Evolutionary conservation across 805 yeast genomes (phyloP), one percentile per base, ranked within the genome.

Genomic region (Martiniozyma abietophila): DNA sequence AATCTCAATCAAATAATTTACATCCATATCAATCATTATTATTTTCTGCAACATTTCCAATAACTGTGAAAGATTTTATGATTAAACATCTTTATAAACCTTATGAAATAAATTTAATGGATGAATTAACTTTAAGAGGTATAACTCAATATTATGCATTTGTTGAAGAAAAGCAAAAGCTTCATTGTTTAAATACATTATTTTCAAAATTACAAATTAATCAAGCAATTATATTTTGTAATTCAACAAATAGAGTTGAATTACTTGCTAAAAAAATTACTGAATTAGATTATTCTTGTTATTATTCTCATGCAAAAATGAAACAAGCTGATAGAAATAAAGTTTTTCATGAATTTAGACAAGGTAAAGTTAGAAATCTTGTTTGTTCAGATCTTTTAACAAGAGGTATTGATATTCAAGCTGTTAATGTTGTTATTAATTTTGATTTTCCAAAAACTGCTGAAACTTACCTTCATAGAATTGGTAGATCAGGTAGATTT

Each of bases 401-500:
- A 20, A 82, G 97, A 70, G 97, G 98, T 73, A 92, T 92, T 51
- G 98, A 92, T 69, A 89, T 92, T 50, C 97, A 92, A 62, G 97
- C 97, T 6, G 98, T 92, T 45, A 92, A 92, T 55, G 97, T 92
- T 30, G 98, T 92, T 32, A 83, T 92, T 51, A 92, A 92, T 65
- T 92, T 92, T 58, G 98, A 92, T 60, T 92, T 92, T 80, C 98
- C 98, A 42, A 89, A 89, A 60, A 85, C 80, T 35, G 96, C 97
- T 6, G 98, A 92, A 61, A 92, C 97, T 26, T 92, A 92, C 58
- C 71, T 92, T 49, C 98, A 92, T 65, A 82, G 97, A 71, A 92
- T 89, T 49, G 97, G 97, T 71, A 85, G 98, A 69, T 86, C 96
- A 6, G 97, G 98, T 48, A 83, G 98, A 69, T 92, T 84, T 53